Conservation (phyloP, 805 yeast genomes). For the Suhomyces xylopsoci region DNA sequence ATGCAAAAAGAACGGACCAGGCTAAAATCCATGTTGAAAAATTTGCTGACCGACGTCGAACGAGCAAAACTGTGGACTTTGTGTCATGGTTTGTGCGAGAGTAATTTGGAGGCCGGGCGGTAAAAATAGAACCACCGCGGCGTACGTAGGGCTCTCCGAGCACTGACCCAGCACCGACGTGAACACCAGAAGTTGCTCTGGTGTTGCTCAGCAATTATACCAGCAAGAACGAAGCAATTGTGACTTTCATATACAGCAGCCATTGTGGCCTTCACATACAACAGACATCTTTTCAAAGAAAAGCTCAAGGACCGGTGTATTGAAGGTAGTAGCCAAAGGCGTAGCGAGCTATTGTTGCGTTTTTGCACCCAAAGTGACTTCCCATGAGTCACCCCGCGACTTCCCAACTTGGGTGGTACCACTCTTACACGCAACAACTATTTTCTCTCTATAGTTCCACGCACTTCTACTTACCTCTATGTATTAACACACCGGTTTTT, state of each 20-base stretch:
- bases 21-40: slow-evolving; percentile 7
- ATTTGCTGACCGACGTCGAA: slow-evolving; percentile 10
- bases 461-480: no score
- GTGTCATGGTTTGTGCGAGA: slow-evolving; percentile 1
- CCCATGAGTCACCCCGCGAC: neutral
- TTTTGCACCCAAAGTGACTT: neutral
- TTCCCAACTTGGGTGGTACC: neutral
- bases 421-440: neutral
- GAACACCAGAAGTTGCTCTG: neutral
- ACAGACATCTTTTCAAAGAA: no score
- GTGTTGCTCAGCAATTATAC: neutral
- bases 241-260: neutral
- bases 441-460: neutral
- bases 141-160: neutral
- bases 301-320: no score
- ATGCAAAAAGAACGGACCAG: slow-evolving; percentile 1
- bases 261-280: no score
- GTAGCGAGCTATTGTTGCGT: neutral
- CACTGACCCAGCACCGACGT: neutral
- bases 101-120: slow-evolving; percentile 2
- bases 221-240: neutral
- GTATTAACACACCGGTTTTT: no score
- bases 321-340: neutral
- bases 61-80: slow-evolving; percentile 6
- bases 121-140: neutral